Evolutionary conservation across 495 filamentous ascomycete species (phyloP), one percentile per base, ranked within the genome.

Genomic region (Jackrogersella minutella): DNA sequence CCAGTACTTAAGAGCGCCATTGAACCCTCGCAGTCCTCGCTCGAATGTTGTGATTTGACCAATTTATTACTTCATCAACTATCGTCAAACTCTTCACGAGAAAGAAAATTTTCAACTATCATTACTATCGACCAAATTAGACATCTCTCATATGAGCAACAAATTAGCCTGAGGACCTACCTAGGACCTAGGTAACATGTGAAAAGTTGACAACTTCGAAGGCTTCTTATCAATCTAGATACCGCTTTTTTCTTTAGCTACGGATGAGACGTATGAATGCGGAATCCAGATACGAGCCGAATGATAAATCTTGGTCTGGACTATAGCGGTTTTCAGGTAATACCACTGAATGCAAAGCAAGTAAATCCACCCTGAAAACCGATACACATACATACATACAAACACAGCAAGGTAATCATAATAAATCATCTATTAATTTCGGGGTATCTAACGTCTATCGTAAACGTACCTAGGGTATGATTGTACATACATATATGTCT

Each of bases 381-480:
- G n/a, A n/a, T n/a, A n/a, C n/a, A n/a, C n/a, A n/a, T n/a, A n/a
- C n/a, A n/a, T n/a, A n/a, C n/a, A n/a, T n/a, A n/a, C n/a, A n/a
- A n/a, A n/a, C n/a, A n/a, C n/a, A n/a, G n/a, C n/a, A n/a, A n/a
- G n/a, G n/a, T n/a, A n/a, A n/a, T n/a, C 21, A 57, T 26, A 43
- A 56, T 56, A 56, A 64, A 56, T 36, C 24, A 51, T 56, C 47
- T 60, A 9, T 60, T 51, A 62, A 66, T 64, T 50, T 62, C n/a
- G n/a, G 57, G 64, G 64, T 67, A 67, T 67, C 63, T 66, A 57
- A 52, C 8, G 16, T 58, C 43, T 53, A 57, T 57, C 36, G 10
- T 56, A 7, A 52, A 43, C 39, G 41, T 37, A 54, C 17, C 14
- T 40, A 58, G 21, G 30, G 30, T 34, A 16, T 40, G 33, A 36